Evolutionary conservation across 2,329 filamentous ascomycete genomes (phyloP), one percentile per base, ranked within the genome.

Genomic region (Pestalotiopsis sp.): DNA sequence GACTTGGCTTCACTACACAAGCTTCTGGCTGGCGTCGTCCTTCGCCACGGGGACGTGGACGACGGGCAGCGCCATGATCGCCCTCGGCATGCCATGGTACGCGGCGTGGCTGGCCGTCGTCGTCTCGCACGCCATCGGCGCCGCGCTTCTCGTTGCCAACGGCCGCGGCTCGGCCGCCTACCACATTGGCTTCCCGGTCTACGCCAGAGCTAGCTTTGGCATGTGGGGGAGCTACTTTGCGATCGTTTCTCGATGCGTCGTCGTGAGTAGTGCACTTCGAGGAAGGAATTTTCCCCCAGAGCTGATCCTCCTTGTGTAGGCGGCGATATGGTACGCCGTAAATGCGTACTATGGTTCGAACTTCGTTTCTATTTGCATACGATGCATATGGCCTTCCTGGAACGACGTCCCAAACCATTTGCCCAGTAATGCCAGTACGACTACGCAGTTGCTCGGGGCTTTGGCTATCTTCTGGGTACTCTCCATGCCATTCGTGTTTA

Each of bases 111-210:
- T 63, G 31, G 60, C 38, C 31, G 38, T 41, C 36, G 20, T 63
- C 60, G 27, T 63, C 31, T 63, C 60, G 12, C 79, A 82, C 71
- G 70, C 77, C 27, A 82, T 83, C 66, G 52, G 84, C 12, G 80
- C 82, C 52, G 83, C 83, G 68, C 83, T 84, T 70, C 82, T 83
- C 77, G 78, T 80, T 66, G 81, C 83, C 75, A 84, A 84, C 73
- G 81, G 80, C 14, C 78, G 82, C 60, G 79, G 78, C 63, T 81
- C 82, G 4, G 78, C 74, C 13, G 77, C 80, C 13, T 84, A 83
- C 68, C 81, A 83, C 71, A 75, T 83, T 59, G 81, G 80, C 6
- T 84, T 81, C 67, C 82, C 82, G 1, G 75, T 78, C 17, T 75
- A 81, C n/a, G 76, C 75, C 20, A 74, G 81, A 17, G 74, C 73